Conservation (phyloP, 495 filamentous ascomycete species). For the Penicillium steckii region DNA sequence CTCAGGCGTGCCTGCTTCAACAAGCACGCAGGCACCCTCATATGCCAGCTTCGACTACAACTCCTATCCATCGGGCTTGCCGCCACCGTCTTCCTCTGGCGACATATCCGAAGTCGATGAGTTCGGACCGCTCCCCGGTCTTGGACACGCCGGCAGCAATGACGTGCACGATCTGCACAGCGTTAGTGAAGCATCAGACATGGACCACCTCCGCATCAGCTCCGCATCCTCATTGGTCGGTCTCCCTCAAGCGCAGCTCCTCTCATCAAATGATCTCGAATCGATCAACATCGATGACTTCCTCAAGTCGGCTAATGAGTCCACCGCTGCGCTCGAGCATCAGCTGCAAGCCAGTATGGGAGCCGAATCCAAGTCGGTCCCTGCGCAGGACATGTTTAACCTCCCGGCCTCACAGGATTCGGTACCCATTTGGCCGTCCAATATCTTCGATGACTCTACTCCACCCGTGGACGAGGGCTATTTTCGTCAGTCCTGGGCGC, state of each 20-base stretch:
- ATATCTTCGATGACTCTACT: slow-evolving; percentile 34
- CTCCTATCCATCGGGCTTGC: slow-evolving; percentile 47
- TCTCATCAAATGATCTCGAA: slow-evolving; percentile 54
- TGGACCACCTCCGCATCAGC: slow-evolving; percentile 52
- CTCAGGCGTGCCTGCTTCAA: slow-evolving; percentile 56
- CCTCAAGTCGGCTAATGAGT: slow-evolving; percentile 52
- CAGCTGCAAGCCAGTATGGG: slow-evolving; percentile 46
- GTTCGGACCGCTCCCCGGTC: slow-evolving; percentile 40
- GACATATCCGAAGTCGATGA: slow-evolving; percentile 77
- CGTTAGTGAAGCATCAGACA: slow-evolving; percentile 55
- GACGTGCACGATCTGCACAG: slow-evolving; percentile 47
- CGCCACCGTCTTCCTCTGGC: slow-evolving; percentile 68
- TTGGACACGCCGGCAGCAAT: slow-evolving; percentile 29
- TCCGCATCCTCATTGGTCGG: slow-evolving; percentile 54
- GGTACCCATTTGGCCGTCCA: slow-evolving; percentile 38
- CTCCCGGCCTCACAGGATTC: slow-evolving; percentile 34
- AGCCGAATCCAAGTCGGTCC: slow-evolving; percentile 36
- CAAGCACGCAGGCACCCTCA: slow-evolving; percentile 68
- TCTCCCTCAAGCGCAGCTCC: slow-evolving; percentile 48
- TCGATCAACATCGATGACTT: slow-evolving; percentile 63
- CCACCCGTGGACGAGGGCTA: slow-evolving; percentile 36
- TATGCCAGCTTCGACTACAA: slow-evolving; percentile 67
- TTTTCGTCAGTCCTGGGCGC: slow-evolving; percentile 37
- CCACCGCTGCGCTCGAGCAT: slow-evolving; percentile 46
- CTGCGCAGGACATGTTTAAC: slow-evolving; percentile 34